These are phyloP conservation scores for Cylindrodendrum hubeiense DNA, from an alignment of 2,329 filamentous ascomycete species.

Conservation along the genomic window DNA sequence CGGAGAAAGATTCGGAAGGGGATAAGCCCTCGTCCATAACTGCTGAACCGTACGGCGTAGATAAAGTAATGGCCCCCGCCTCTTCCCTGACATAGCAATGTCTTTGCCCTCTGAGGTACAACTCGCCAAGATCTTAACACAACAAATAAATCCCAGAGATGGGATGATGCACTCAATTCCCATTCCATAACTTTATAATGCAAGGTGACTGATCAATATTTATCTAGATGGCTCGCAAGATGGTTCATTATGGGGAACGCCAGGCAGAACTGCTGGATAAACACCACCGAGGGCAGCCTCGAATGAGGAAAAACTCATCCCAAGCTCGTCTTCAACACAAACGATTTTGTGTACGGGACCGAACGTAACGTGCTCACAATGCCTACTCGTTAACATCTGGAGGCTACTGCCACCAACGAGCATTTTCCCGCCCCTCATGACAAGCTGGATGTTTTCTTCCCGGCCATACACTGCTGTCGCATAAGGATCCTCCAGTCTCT, in stretches of 20 bases:
- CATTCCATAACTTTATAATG: too few species aligned
- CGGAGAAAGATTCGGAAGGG: too few species aligned
- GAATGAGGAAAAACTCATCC: neutral
- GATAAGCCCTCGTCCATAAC: too few species aligned
- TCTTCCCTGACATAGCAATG: too few species aligned
- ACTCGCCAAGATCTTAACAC: too few species aligned
- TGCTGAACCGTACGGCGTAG: too few species aligned
- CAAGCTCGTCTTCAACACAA: slow-evolving; percentile 9
- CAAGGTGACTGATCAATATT: neutral
- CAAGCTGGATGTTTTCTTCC: slow-evolving; percentile 6
- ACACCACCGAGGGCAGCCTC: neutral
- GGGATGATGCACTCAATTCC: too few species aligned
- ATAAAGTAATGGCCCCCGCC: too few species aligned
- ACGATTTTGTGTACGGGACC: neutral
- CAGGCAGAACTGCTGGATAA: slow-evolving; percentile 19
- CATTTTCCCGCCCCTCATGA: slow-evolving; percentile 15
- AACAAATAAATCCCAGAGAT: too few species aligned
- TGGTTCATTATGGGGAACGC: slow-evolving; percentile 8
- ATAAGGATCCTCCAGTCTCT: slow-evolving; percentile 2
- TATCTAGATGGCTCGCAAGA: slow-evolving; percentile 11
- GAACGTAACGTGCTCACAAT: slow-evolving; percentile 1
- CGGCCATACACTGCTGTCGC: neutral
- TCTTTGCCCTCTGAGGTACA: too few species aligned
- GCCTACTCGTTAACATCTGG: neutral
- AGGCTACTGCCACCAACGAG: neutral